Evolutionary conservation across 2,329 filamentous ascomycete species (phyloP).

Genomic region (Trichoderma brevicompactum): DNA sequence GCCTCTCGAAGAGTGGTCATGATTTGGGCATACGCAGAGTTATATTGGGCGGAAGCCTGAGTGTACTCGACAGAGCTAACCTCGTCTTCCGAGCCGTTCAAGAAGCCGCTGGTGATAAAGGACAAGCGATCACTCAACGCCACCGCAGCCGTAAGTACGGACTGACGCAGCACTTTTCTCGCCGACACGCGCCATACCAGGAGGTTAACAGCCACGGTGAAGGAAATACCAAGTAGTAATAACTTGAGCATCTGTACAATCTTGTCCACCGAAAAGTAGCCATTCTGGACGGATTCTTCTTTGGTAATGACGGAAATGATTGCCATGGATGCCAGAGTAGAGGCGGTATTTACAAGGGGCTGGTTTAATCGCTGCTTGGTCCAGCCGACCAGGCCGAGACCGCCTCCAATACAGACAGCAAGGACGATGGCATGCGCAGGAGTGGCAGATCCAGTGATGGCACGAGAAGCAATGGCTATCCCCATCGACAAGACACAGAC

Average conservation of each 20-base stretch:
- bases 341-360: constrained; percentile 81
- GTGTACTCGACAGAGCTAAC: constrained; percentile 69
- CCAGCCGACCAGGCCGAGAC: constrained; percentile 87
- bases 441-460: constrained; percentile 65
- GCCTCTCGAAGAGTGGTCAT: constrained; percentile 81
- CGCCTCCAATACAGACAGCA: constrained; percentile 81
- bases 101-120: constrained; percentile 79
- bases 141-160: constrained; percentile 72
- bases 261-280: constrained; percentile 79
- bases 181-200: constrained; percentile 80
- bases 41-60: constrained; percentile 65
- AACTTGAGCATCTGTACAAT: constrained; percentile 83
- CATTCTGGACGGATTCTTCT: constrained; percentile 83
- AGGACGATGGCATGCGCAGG: constrained; percentile 81
- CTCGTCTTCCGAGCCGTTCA: constrained; percentile 81
- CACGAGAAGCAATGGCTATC: constrained; percentile 78
- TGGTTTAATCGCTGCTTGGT: constrained; percentile 79
- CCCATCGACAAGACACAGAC: constrained; percentile 85
- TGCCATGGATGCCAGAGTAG: constrained; percentile 83
- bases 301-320: constrained; percentile 91
- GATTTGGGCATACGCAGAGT: constrained; percentile 69
- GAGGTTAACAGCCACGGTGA: constrained; percentile 75
- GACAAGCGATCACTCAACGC: constrained; percentile 81
- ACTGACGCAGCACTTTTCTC: constrained; percentile 70
- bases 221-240: constrained; percentile 75